Evolutionary conservation across 2,329 filamentous ascomycete species (phyloP).

Genomic region (Cladosporium cucumerinum): DNA sequence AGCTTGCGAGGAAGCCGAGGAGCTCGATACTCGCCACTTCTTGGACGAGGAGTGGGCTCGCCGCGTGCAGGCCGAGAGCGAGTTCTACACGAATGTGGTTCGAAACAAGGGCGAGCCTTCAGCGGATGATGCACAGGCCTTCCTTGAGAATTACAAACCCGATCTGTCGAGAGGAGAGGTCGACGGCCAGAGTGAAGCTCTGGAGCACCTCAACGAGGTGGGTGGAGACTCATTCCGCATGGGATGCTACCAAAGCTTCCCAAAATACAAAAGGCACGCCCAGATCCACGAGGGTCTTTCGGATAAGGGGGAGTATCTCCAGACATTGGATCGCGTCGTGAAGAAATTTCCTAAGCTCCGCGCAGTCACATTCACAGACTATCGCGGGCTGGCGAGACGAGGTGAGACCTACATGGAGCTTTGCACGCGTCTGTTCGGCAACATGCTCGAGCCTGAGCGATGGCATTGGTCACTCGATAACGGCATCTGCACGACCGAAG

Average conservation of each 20-base stretch:
- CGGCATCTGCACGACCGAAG: conserved; percentile 1
- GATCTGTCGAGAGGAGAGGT: background rate
- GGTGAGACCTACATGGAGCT: conserved; percentile 5
- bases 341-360: background rate
- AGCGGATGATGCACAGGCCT: background rate
- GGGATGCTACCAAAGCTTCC: conserved; percentile 8
- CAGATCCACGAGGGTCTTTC: background rate
- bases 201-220: background rate
- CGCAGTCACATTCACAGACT: conserved; percentile 8
- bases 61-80: background rate
- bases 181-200: background rate
- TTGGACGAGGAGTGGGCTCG: conserved; percentile 3
- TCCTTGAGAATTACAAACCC: background rate
- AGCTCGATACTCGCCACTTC: background rate
- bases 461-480: conserved; percentile 9
- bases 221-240: background rate
- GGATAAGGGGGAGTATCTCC: background rate
- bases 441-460: conserved; percentile 4
- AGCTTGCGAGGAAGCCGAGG: conserved; percentile 8
- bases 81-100: background rate
- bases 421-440: background rate
- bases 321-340: background rate
- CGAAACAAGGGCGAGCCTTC: background rate
- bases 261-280: background rate
- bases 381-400: conserved; percentile 4